These are phyloP conservation scores for Hamamelis virginiana DNA, from an alignment of 164 flowering plant genomes.

Conservation along the genomic window DNA sequence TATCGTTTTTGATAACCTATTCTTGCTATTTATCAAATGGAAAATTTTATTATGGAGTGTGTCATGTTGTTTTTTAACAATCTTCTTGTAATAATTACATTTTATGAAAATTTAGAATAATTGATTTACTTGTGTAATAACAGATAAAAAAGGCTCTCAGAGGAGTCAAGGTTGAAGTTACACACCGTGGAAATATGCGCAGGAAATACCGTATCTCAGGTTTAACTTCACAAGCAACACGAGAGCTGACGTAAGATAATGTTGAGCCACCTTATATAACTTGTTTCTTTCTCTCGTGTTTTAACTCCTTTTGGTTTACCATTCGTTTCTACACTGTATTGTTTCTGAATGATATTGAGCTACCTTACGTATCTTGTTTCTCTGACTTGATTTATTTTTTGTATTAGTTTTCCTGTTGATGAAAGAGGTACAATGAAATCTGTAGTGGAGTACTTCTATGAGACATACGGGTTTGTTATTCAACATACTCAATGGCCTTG, in stretches of 20 bases:
- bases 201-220: constrained; percentile 83
- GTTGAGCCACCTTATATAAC: no score
- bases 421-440: constrained; percentile 81
- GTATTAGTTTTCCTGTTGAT: constrained; percentile 72
- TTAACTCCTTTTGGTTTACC: background rate
- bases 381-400: background rate
- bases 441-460: constrained; percentile 84
- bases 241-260: constrained; percentile 70
- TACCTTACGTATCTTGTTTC: background rate
- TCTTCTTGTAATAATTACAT: no score
- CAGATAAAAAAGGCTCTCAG: constrained; percentile 84
- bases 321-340: background rate
- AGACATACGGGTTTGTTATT: constrained; percentile 81
- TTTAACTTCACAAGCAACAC: constrained; percentile 68
- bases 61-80: no score
- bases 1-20: no score
- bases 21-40: no score
- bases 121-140: background rate
- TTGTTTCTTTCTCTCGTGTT: no score
- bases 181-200: constrained; percentile 77
- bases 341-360: no score
- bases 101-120: no score
- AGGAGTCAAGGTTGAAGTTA: constrained; percentile 83
- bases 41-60: no score
- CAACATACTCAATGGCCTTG: constrained; percentile 91